Evolutionary conservation across 2,329 filamentous ascomycete genomes (phyloP).

Genomic region (Nemania serpens): DNA sequence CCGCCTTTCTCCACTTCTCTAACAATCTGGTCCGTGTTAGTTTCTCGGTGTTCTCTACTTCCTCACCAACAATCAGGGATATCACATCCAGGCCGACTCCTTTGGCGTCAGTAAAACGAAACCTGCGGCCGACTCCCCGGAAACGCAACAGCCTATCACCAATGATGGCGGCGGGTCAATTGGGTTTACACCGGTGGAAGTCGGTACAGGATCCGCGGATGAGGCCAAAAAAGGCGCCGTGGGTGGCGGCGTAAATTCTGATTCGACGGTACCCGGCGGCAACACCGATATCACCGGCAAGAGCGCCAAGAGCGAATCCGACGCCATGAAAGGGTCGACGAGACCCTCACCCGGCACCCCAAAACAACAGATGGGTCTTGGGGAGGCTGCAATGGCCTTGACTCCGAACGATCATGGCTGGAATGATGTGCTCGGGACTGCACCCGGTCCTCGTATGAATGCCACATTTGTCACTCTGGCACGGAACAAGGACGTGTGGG

Average conservation of each 20-base stretch:
- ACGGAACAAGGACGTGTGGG: constrained; percentile 92
- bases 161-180: constrained; percentile 38
- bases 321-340: constrained; percentile 37
- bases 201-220: constrained; percentile 23
- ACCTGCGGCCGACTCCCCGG: constrained; percentile 43
- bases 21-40: constrained; percentile 43
- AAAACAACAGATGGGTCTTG: constrained; percentile 44
- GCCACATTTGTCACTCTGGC: constrained; percentile 97
- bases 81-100: constrained; percentile 50
- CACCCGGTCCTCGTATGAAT: constrained; percentile 80
- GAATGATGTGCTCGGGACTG: constrained; percentile 56
- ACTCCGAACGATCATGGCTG: constrained; percentile 58
- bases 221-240: constrained; percentile 21
- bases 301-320: constrained; percentile 33
- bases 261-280: constrained; percentile 25
- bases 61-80: constrained; percentile 64
- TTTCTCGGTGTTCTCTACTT: constrained; percentile 79
- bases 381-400: constrained; percentile 56
- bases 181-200: constrained; percentile 36
- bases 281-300: constrained; percentile 32
- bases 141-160: constrained; percentile 31
- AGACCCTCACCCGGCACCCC: constrained; percentile 36
- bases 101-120: constrained; percentile 36
- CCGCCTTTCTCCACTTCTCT: constrained; percentile 25
- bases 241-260: constrained; percentile 21